Evolutionary conservation across 345 rosid genomes (phyloP).

Genomic region (Microthlaspi erraticum): DNA sequence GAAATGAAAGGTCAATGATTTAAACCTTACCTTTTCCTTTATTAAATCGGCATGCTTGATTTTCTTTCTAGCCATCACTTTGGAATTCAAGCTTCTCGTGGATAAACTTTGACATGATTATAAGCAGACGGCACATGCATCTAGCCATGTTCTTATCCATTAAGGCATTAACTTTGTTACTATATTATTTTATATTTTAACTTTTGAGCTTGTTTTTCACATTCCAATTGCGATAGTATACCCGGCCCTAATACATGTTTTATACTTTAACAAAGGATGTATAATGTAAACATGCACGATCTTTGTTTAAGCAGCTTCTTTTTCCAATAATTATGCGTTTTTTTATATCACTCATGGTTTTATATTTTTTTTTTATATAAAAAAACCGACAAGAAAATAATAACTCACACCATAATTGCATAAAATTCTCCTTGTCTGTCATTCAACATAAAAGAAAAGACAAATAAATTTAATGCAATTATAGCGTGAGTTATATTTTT

Average conservation of each 20-base stretch:
- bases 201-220: conserved; percentile 31
- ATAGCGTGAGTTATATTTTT: conserved; percentile 5
- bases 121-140: conserved; percentile 26
- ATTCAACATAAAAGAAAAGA: neutral
- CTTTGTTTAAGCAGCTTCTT: conserved; percentile 8
- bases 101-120: conserved; percentile 27
- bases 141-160: conserved; percentile 31
- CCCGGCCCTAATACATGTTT: too few relatives aligned
- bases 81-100: conserved; percentile 6
- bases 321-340: conserved; percentile 15
- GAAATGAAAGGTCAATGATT: too few relatives aligned
- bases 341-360: neutral
- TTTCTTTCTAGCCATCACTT: conserved; percentile 20
- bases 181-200: conserved; percentile 8
- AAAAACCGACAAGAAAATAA: conserved; percentile 17
- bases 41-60: too few relatives aligned
- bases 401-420: conserved; percentile 25
- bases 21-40: too few relatives aligned
- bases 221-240: conserved; percentile 9
- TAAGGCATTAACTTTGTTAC: conserved; percentile 22
- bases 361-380: too few relatives aligned
- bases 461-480: conserved; percentile 1
- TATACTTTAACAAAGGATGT: conserved; percentile 12
- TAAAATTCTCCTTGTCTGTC: conserved; percentile 1
- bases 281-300: neutral